A percentile compares a stretch with the other conserved stretches of the same genome.
Evolutionary conservation across 1,284 basidiomycete genomes (phyloP).

Genomic region (Bjerkandera adusta): DNA sequence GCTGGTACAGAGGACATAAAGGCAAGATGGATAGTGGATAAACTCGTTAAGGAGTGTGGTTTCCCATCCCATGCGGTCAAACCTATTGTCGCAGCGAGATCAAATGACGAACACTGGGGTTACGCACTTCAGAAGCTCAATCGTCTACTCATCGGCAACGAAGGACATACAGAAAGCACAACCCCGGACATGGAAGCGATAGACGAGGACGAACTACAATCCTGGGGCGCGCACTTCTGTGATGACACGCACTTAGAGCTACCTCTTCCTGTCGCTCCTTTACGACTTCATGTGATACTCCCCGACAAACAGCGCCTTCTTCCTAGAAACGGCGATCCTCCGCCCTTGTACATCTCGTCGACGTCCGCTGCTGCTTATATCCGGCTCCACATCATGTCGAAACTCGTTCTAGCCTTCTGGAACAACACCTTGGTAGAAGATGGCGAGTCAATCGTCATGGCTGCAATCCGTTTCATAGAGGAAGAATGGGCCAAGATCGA

Average conservation of each 20-base stretch:
- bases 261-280: constrained; percentile 57
- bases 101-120: constrained; percentile 45
- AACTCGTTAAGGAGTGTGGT: constrained; percentile 81
- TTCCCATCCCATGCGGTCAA: constrained; percentile 77
- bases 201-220: constrained; percentile 62
- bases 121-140: constrained; percentile 50
- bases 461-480: constrained; percentile 75
- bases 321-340: constrained; percentile 58
- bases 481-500: constrained; percentile 65
- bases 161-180: constrained; percentile 7
- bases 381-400: constrained; percentile 78
- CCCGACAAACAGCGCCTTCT: constrained; percentile 38
- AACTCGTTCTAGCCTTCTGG: constrained; percentile 54
- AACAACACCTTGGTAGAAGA: constrained; percentile 56
- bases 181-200: constrained; percentile 38
- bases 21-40: constrained; percentile 81
- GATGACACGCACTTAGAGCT: constrained; percentile 51
- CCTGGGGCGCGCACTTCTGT: constrained; percentile 53
- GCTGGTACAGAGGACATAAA: constrained; percentile 64
- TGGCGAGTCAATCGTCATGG: constrained; percentile 74
- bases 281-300: constrained; percentile 69
- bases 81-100: constrained; percentile 41
- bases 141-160: constrained; percentile 44
- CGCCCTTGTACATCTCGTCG: constrained; percentile 78
- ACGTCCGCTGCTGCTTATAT: constrained; percentile 77